Conservation (phyloP, 495 filamentous ascomycete species). For the Penicillium paradoxum region DNA sequence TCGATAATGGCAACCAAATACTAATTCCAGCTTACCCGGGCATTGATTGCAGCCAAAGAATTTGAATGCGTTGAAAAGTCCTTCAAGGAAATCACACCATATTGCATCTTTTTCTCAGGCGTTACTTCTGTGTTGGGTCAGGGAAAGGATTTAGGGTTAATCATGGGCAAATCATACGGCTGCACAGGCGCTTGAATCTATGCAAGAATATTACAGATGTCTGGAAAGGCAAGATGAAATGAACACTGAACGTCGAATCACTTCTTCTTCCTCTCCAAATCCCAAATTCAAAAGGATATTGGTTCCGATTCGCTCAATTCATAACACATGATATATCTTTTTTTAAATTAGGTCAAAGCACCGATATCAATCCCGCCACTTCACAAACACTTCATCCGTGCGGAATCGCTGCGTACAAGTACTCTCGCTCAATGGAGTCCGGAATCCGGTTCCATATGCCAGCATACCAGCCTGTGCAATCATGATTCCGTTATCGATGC, state of each 20-base stretch:
- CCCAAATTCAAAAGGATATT: slow-evolving; percentile 4
- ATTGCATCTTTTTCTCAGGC: slow-evolving; percentile 6
- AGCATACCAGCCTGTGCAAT: slow-evolving; percentile 94
- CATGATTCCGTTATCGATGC: slow-evolving; percentile 99
- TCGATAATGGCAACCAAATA: neutral
- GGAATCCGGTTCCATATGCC: slow-evolving; percentile 73
- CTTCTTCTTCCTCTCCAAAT: neutral
- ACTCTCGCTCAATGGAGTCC: slow-evolving; percentile 70
- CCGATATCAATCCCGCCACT: slow-evolving; percentile 66
- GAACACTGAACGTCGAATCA: neutral
- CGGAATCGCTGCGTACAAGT: slow-evolving; percentile 92
- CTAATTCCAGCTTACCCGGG: neutral
- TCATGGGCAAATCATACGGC: neutral
- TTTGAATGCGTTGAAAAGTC: neutral
- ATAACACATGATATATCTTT: slow-evolving; percentile 21
- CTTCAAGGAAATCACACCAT: neutral
- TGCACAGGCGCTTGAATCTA: neutral
- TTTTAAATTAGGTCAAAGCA: neutral
- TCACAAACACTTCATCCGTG: slow-evolving; percentile 88
- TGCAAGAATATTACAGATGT: neutral
- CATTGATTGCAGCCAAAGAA: neutral
- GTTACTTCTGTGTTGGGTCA: slow-evolving; percentile 1
- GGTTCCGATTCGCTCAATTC: slow-evolving; percentile 10
- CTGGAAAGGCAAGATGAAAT: neutral
- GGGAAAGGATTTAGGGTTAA: neutral